Evolutionary conservation across 352 stramenopile species (phyloP).

Genomic region (Thalassiosira oceanica): DNA sequence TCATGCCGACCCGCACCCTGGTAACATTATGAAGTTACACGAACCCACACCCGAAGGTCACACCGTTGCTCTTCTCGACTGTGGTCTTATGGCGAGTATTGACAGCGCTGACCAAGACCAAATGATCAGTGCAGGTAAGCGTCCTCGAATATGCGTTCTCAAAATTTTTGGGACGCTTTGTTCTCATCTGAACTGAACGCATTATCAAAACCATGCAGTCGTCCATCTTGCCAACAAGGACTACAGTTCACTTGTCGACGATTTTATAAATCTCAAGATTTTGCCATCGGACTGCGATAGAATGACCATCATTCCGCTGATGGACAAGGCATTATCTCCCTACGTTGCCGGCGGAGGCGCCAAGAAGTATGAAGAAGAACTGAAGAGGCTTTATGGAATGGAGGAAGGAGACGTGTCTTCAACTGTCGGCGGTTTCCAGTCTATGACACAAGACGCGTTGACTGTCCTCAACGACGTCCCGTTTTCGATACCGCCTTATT

Average conservation of each 20-base stretch:
- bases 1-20: constrained; percentile 62
- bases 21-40: constrained; percentile 72
- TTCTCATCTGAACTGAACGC: neutral
- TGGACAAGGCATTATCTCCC: constrained; percentile 82
- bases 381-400: constrained; percentile 81
- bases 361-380: constrained; percentile 81
- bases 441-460: constrained; percentile 84
- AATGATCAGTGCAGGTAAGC: too few relatives aligned
- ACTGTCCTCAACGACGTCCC: constrained; percentile 84
- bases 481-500: constrained; percentile 84
- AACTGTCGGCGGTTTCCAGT: constrained; percentile 79
- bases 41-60: constrained; percentile 64
- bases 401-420: constrained; percentile 65
- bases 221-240: constrained; percentile 57
- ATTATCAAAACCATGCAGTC: too few relatives aligned
- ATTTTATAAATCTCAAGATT: constrained; percentile 85
- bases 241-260: constrained; percentile 78
- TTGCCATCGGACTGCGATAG: constrained; percentile 76
- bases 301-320: constrained; percentile 75
- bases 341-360: constrained; percentile 83
- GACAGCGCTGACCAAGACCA: constrained; percentile 69
- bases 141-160: too few relatives aligned
- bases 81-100: constrained; percentile 81
- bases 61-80: constrained; percentile 81
- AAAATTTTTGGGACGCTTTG: too few relatives aligned